Percentiles rank a stretch among this genome's conserved stretches.
Evolutionary conservation across 2,329 filamentous ascomycete genomes (phyloP).

Genomic region (Talaromyces funiculosus): DNA sequence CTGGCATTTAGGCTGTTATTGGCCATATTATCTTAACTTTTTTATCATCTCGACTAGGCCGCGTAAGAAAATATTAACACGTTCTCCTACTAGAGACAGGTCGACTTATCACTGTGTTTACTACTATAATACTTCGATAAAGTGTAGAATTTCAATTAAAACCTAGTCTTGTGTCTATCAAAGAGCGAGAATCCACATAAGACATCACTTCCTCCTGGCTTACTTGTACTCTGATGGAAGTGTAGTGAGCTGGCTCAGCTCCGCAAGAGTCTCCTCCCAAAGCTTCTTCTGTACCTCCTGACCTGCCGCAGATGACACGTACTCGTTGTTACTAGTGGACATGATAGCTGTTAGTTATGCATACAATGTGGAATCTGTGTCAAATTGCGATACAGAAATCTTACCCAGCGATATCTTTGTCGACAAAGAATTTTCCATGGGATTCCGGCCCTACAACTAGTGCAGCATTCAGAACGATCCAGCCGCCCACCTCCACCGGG

Average conservation of each 20-base stretch:
- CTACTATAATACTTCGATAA: background rate
- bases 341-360: background rate
- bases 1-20: too few relatives aligned
- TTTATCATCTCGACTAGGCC: too few relatives aligned
- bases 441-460: conserved; percentile 19
- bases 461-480: conserved; percentile 19
- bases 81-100: background rate
- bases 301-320: conserved; percentile 17
- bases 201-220: background rate
- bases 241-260: conserved; percentile 15
- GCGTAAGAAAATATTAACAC: too few relatives aligned
- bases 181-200: background rate
- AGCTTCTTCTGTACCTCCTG: conserved; percentile 19
- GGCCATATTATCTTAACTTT: too few relatives aligned
- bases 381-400: background rate
- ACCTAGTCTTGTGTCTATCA: background rate
- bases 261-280: conserved; percentile 20
- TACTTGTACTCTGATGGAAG: conserved; percentile 14
- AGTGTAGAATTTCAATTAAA: background rate
- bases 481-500: conserved; percentile 17
- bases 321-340: conserved; percentile 14
- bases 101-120: background rate
- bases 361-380: background rate
- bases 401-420: conserved; percentile 21
- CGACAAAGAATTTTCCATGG: conserved; percentile 19